Base-by-base conservation (phyloP, 352 stramenopile genomes). In the Peronospora belbahrii region DNA sequence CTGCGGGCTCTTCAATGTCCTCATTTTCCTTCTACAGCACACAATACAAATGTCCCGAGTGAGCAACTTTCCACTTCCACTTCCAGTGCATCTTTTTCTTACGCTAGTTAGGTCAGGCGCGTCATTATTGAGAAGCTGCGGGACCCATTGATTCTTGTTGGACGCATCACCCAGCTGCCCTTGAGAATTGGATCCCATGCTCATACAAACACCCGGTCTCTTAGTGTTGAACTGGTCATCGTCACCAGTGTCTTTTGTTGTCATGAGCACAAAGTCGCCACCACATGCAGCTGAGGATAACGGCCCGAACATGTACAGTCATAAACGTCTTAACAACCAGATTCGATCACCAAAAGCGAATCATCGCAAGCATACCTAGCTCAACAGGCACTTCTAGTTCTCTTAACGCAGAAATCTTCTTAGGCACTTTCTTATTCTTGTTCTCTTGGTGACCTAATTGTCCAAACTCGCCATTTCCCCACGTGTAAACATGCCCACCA, bases 371-470 rank as follows among this genome's bases (percentile, higher is more conserved):
- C 48, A 46, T 61, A 84, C 75, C 71, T 6, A 79, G 50, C 32
- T 83, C 65, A 0, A 86, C 73, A 19, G 79, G 74, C 18, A 90
- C 63, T 56, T 90, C 79, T 14, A 88, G 59, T 57, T 90, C 79
- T 2, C 79, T 73, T 23, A 90, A 62, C 7, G 79, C 79, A 24
- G 79, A 90, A 47, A 90, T 85, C 52, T 90, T 90, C 62, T 90
- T 90, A 15, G 79, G 79, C 13, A 65, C 63, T 52, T 90, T 90
- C 61, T 90, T 90, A 62, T 74, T 77, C 48, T 90, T 90, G 62
- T 88, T 90, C 33, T 90, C 79, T 41, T 90, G 79, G 58, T 91
- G 80, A 1, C 80, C 80, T 28, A 91, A 49, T 46, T 91, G 80
- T 13, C 80, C 80, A 20, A 71, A 57, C 41, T 91, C 74, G 18